These are phyloP conservation scores for Myotisia sp. DNA, from an alignment of 2,329 filamentous ascomycete species.

Conservation along the genomic window DNA sequence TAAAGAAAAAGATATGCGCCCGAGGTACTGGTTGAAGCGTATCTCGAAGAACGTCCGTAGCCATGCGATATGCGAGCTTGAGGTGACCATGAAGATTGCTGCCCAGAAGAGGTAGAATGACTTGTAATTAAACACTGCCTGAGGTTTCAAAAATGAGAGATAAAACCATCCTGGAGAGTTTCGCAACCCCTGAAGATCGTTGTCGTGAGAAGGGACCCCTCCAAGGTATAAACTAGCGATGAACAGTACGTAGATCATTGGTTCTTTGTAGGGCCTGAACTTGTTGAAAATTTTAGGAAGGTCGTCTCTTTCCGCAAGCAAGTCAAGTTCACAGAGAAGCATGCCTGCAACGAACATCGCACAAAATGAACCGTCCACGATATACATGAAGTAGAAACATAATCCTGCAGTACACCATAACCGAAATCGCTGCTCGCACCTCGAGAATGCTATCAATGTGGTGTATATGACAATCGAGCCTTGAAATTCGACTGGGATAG, in stretches of 20 bases:
- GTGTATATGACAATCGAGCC: constrained; percentile 53
- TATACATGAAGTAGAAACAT: constrained; percentile 52
- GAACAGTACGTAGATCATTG: constrained; percentile 42
- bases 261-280: constrained; percentile 36
- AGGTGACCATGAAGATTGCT: constrained; percentile 29
- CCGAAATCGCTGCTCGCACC: constrained; percentile 41
- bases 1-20: constrained; percentile 35
- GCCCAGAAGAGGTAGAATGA: constrained; percentile 33
- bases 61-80: constrained; percentile 27
- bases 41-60: constrained; percentile 31
- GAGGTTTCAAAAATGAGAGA: constrained; percentile 47
- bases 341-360: constrained; percentile 48
- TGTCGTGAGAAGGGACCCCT: constrained; percentile 43
- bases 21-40: constrained; percentile 31
- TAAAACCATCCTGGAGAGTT: constrained; percentile 47
- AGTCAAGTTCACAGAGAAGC: constrained; percentile 48
- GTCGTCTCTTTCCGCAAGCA: constrained; percentile 37
- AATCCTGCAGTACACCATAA: constrained; percentile 41
- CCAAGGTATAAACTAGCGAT: constrained; percentile 42
- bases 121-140: constrained; percentile 41
- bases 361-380: constrained; percentile 50
- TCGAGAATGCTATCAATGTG: constrained; percentile 41
- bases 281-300: constrained; percentile 38
- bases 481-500: constrained; percentile 48
- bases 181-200: constrained; percentile 36